A percentile compares a stretch with the other conserved stretches of the same genome.
Evolutionary conservation across 2,329 filamentous ascomycete species (phyloP).

Genomic region (Elsinoe necatrix): DNA sequence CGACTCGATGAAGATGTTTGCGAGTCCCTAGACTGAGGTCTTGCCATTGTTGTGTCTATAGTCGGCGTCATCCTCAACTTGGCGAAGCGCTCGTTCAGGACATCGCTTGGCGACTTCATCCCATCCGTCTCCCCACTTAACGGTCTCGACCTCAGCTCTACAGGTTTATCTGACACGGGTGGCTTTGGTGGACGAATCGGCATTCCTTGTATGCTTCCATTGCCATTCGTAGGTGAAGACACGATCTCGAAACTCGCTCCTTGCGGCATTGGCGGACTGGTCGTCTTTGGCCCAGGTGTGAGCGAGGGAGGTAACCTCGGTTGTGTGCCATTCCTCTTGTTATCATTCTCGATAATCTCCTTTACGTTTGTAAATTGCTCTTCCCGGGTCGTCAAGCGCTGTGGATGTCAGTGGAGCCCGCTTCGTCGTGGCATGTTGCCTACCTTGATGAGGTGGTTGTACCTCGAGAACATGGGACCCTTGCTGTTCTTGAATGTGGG

Average conservation of each 20-base stretch:
- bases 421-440: slow-evolving; percentile 1
- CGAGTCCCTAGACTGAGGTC: slow-evolving; percentile 26
- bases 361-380: slow-evolving; percentile 41
- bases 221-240: slow-evolving; percentile 17
- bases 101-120: slow-evolving; percentile 37
- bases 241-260: background rate
- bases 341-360: slow-evolving; percentile 44
- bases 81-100: slow-evolving; percentile 28
- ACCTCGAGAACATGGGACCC: slow-evolving; percentile 13
- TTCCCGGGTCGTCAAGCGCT: slow-evolving; percentile 26
- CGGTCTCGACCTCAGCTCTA: slow-evolving; percentile 3
- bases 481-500: slow-evolving; percentile 45
- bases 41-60: slow-evolving; percentile 18
- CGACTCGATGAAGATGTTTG: slow-evolving; percentile 27
- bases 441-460: slow-evolving; percentile 28
- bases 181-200: slow-evolving; percentile 1
- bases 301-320: slow-evolving; percentile 22
- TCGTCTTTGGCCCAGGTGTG: background rate
- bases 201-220: background rate
- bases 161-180: slow-evolving; percentile 10
- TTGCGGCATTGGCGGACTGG: background rate
- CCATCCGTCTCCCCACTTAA: background rate
- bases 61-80: slow-evolving; percentile 22
- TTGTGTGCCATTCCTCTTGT: slow-evolving; percentile 50
- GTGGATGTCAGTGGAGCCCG: background rate